Conservation (phyloP, 495 filamentous ascomycete species). For the Hypoxylon rickii region DNA sequence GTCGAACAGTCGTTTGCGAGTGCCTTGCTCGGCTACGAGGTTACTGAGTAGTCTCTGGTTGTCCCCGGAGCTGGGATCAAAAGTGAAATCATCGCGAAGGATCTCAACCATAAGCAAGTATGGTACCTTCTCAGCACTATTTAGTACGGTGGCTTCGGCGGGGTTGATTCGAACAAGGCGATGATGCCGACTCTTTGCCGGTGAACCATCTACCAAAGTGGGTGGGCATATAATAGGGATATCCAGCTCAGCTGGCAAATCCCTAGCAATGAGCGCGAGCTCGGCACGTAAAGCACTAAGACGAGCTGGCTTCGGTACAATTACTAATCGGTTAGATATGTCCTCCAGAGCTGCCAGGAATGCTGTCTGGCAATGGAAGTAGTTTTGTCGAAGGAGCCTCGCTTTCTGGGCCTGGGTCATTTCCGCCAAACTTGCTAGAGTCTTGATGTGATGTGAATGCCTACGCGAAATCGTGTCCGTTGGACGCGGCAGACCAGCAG, state of each 20-base stretch:
- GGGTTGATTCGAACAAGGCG: constrained; percentile 76
- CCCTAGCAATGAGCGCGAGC: constrained; percentile 71
- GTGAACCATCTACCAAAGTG: constrained; percentile 64
- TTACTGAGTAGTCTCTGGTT: constrained; percentile 65
- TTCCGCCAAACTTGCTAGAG: constrained; percentile 54
- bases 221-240: constrained; percentile 76
- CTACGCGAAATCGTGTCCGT: constrained; percentile 51
- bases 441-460: constrained; percentile 55
- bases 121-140: constrained; percentile 78
- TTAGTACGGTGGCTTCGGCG: constrained; percentile 75
- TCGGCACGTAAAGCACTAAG: constrained; percentile 76
- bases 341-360: constrained; percentile 74
- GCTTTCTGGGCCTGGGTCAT: constrained; percentile 61
- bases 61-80: constrained; percentile 67
- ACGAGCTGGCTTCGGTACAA: constrained; percentile 73
- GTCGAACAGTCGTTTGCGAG: constrained; percentile 69
- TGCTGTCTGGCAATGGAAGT: constrained; percentile 73
- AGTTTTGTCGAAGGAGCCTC: constrained; percentile 69
- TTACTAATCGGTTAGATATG: constrained; percentile 75
- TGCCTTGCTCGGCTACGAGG: constrained; percentile 65
- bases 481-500: constrained; percentile 55
- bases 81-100: constrained; percentile 73
- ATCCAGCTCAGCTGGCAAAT: constrained; percentile 76
- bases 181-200: constrained; percentile 69
- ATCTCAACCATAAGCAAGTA: constrained; percentile 80